These are phyloP conservation scores for Chaetomidium leptoderma DNA, from an alignment of 495 filamentous ascomycete species.

Conservation along the genomic window DNA sequence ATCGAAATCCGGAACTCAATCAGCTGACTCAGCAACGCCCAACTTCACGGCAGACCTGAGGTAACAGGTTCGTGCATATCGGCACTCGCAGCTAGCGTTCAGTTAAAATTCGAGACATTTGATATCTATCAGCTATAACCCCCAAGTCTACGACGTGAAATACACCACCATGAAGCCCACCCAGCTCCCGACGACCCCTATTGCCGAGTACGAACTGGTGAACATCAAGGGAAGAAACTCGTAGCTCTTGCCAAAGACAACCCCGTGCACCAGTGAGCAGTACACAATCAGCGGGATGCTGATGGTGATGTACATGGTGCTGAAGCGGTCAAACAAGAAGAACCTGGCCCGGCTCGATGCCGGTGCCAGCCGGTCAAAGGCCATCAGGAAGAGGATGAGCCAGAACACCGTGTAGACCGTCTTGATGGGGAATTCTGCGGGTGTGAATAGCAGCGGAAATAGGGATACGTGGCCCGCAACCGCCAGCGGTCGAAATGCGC, in stretches of 20 bases:
- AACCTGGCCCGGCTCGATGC: constrained; percentile 67
- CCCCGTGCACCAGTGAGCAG: constrained; percentile 74
- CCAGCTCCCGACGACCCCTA: constrained; percentile 97
- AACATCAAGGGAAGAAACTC: constrained; percentile 97
- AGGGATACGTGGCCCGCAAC: constrained; percentile 93
- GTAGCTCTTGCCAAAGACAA: constrained; percentile 76
- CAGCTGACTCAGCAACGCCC: too few relatives aligned
- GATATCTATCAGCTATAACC: not conserved
- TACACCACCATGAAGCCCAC: constrained; percentile 91
- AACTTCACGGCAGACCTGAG: too few relatives aligned
- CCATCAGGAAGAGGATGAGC: constrained; percentile 78
- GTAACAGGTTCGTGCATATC: too few relatives aligned
- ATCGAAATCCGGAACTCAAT: too few relatives aligned
- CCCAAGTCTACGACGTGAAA: constrained; percentile 58
- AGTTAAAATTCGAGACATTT: not conserved
- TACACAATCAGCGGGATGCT: constrained; percentile 88
- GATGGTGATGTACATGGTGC: constrained; percentile 78
- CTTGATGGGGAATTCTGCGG: constrained; percentile 88
- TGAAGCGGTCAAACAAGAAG: constrained; percentile 86
- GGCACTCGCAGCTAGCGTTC: too few relatives aligned
- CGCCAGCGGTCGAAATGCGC: constrained; percentile 85
- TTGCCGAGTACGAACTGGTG: constrained; percentile 87
- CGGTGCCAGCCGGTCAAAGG: constrained; percentile 83
- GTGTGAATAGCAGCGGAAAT: constrained; percentile 89
- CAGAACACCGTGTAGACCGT: constrained; percentile 89